Evolutionary conservation across 2,329 filamentous ascomycete species (phyloP), one percentile per base, ranked within the genome.

Genomic region (Hypoxylon sp.): DNA sequence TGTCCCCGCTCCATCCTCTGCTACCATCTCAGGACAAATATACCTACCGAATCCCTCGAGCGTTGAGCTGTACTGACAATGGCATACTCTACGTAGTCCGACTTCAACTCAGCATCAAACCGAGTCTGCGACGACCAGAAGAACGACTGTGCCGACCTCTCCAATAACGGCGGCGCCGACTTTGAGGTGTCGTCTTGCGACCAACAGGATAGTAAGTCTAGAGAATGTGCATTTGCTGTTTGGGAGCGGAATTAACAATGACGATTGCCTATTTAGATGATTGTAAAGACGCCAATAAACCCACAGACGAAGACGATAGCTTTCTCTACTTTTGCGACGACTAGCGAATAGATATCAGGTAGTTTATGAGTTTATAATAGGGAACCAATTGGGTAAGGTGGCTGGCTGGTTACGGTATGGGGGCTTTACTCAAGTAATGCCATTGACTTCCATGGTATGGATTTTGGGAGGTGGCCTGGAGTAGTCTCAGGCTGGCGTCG

Each of bases 71-170:
- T 25, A 16, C 26, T 26, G 25, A 15, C 27, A 4, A 30, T n/a
- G 12, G 2, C 17, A 7, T 30, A 3, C 45, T 34, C 5, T 3
- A 17, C 26, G 21, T 15, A 78, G 75, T 61, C 67, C 46, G 72
- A 76, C 62, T 80, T 74, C 60, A 21, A 61, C 16, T 67, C 69
- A 7, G 78, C 78, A 0, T 69, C 71, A 4, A 68, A 71, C 44
- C 68, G 75, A 15, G 70, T 75, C 1, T 80, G 78, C 65, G 75
- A 78, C 58, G 74, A 75, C 59, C 78, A 80, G 63, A 73, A 76
- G 63, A 79, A 80, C 57, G 64, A 62, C 12, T 80, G 78, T 51
- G 71, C 73, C n/a, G 54, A 73, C 16, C 40, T 66, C n/a, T 7
- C 25, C 3, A 36, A 60, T 43, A 42, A 37, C 13, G 12, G 13